Evolutionary conservation across 2,329 filamentous ascomycete genomes (phyloP).

Genomic region (Alternaria postmessia): DNA sequence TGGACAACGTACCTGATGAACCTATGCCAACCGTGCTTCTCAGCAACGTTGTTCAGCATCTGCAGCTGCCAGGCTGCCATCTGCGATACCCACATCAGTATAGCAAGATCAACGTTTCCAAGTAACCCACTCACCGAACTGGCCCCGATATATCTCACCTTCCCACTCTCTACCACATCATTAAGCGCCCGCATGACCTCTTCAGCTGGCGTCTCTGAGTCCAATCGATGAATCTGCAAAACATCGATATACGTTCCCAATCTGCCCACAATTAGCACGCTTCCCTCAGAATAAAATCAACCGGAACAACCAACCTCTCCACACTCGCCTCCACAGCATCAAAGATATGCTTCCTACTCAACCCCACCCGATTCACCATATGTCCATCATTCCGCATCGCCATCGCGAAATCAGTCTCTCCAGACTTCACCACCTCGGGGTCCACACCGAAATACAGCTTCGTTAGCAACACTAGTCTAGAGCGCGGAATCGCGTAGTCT

Average conservation of each 20-base stretch:
- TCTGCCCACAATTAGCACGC: too few relatives aligned
- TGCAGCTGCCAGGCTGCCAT: too few relatives aligned
- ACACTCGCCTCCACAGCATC: slow-evolving; percentile 64
- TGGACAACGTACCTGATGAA: too few relatives aligned
- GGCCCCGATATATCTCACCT: slow-evolving; percentile 56
- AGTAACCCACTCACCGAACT: slow-evolving; percentile 57
- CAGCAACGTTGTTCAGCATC: slow-evolving; percentile 44
- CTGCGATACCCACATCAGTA: too few relatives aligned
- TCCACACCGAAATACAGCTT: slow-evolving; percentile 60
- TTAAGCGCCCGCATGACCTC: slow-evolving; percentile 69
- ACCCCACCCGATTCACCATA: slow-evolving; percentile 46
- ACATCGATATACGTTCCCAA: slow-evolving; percentile 63
- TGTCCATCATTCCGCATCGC: too few relatives aligned
- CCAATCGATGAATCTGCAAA: slow-evolving; percentile 68
- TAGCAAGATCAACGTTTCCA: too few relatives aligned
- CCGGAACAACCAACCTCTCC: too few relatives aligned
- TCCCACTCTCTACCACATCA: slow-evolving; percentile 64
- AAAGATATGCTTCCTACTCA: slow-evolving; percentile 70
- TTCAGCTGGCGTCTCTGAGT: slow-evolving; percentile 61
- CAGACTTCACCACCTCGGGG: too few relatives aligned
- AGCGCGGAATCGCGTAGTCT: slow-evolving; percentile 69
- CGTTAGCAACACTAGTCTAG: slow-evolving; percentile 70
- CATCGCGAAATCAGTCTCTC: too few relatives aligned
- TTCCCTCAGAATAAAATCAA: too few relatives aligned
- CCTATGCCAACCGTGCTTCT: slow-evolving; percentile 57